phyloP scores from a whole-genome alignment of 148 eudicot genomes.

The Heliamphora exappendiculata region DNA sequence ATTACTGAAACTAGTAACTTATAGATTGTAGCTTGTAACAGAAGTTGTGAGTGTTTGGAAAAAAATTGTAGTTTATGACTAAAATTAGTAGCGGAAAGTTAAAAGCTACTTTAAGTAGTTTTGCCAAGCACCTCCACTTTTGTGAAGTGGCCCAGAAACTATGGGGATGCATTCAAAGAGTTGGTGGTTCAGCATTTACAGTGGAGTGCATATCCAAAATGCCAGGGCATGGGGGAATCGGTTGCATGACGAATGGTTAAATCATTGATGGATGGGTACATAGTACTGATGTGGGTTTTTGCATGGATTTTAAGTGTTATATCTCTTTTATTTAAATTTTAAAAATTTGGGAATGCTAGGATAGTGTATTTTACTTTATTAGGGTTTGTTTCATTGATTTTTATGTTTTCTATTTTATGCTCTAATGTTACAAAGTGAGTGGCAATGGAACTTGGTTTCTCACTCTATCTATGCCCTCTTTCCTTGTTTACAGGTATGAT shows the following conservation, averaged over 20 bases:
- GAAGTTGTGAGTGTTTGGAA: no score
- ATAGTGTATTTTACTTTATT: not conserved
- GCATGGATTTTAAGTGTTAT: not conserved
- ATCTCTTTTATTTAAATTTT: not conserved
- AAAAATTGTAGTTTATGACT: no score
- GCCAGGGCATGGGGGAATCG: not conserved
- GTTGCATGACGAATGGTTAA: no score
- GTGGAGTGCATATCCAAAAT: not conserved
- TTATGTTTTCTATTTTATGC: not conserved
- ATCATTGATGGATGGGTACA: not conserved
- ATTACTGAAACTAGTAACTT: no score
- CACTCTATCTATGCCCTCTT: not conserved
- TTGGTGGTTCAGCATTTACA: no score
- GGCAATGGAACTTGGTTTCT: not conserved
- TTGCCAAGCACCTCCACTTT: no score
- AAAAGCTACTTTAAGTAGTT: no score
- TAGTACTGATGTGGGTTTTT: not conserved
- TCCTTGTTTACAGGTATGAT: slow-evolving; percentile 41
- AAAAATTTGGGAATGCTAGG: no score
- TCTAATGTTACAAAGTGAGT: no score
- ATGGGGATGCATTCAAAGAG: not conserved
- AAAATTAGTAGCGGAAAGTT: no score
- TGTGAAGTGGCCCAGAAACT: not conserved
- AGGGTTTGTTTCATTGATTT: not conserved
- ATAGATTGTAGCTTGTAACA: no score